Evolutionary conservation across 2,329 filamentous ascomycete species (phyloP), one percentile per base, ranked within the genome.

Genomic region (Xylariaceae sp.): DNA sequence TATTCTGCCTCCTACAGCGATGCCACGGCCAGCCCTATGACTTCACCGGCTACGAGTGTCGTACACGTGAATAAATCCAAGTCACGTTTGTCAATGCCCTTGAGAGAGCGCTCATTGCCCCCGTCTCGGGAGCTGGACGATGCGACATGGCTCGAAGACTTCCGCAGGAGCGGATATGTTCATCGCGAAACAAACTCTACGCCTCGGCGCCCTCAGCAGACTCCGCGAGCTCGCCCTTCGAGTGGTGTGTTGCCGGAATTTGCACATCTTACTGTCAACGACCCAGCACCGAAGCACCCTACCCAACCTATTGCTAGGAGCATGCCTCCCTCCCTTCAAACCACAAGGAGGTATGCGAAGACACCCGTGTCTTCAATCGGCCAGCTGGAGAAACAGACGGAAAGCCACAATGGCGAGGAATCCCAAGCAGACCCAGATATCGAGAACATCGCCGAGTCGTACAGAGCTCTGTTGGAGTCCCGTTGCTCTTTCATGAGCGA

Each of bases 381-480:
- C 13, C 77, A 81, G 58, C 68, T 78, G 2, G 78, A 81, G 53
- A 66, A 66, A 6, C 52, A 60, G 13, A 56, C 61, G 19, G 51
- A 54, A 42, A 52, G 61, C 43, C 58, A 64, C 7, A 53, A 48
- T 17, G 55, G 60, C 4, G 60, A 58, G 10, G 55, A 56, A 3
- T 54, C 64, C 3, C 65, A 64, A 33, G 71, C 72, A 56, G 70
- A 67, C 1, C 69, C 71, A 1, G 77, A 72, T 57, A 73, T 75
- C 33, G 76, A 80, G 48, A 65, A 71, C 38, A 75, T 81, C 33
- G 78, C 78, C 18, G 75, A 79, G 41, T 76, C 80, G 48, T 81
- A 81, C 54, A 70, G 70, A 16, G 73, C 73, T 2, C 58, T 81
- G 2, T 65, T 80, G 4, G 73, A 75, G 17, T 69, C 71, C 0